These are phyloP conservation scores for Coemansia sp. DNA, from an alignment of 192 early-diverging fungal species.

Conservation along the genomic window DNA sequence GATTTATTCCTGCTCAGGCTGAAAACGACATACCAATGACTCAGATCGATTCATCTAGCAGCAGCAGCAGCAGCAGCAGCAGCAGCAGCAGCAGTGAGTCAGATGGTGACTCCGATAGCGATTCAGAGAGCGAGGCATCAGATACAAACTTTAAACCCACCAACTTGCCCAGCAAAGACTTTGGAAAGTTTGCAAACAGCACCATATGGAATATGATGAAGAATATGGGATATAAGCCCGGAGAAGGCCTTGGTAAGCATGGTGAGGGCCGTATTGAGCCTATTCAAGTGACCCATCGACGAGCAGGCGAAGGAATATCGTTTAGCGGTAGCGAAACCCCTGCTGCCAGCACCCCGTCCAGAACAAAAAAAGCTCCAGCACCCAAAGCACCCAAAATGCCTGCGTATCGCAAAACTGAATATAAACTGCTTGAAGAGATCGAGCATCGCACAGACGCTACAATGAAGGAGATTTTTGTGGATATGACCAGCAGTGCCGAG, in stretches of 20 bases:
- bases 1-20: slow-evolving; percentile 18
- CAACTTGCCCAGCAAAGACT: slow-evolving; percentile 56
- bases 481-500: slow-evolving; percentile 39
- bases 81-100: slow-evolving; percentile 5
- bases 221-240: slow-evolving; percentile 87
- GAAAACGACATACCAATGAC: no score
- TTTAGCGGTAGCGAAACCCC: slow-evolving; percentile 75
- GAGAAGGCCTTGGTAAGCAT: slow-evolving; percentile 84
- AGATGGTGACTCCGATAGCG: neutral
- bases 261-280: slow-evolving; percentile 88
- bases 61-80: slow-evolving; percentile 17
- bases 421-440: slow-evolving; percentile 40
- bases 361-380: neutral
- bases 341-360: neutral
- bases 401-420: slow-evolving; percentile 17
- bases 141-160: neutral
- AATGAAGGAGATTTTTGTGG: slow-evolving; percentile 41
- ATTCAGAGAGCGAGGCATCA: neutral
- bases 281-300: slow-evolving; percentile 83
- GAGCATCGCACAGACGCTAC: slow-evolving; percentile 27
- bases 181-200: slow-evolving; percentile 78
- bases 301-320: slow-evolving; percentile 76
- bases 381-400: neutral
- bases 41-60: neutral
- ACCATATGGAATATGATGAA: slow-evolving; percentile 78